Evolutionary conservation across 768 basidiomycete species (phyloP).

Genomic region (Suillus lakei): DNA sequence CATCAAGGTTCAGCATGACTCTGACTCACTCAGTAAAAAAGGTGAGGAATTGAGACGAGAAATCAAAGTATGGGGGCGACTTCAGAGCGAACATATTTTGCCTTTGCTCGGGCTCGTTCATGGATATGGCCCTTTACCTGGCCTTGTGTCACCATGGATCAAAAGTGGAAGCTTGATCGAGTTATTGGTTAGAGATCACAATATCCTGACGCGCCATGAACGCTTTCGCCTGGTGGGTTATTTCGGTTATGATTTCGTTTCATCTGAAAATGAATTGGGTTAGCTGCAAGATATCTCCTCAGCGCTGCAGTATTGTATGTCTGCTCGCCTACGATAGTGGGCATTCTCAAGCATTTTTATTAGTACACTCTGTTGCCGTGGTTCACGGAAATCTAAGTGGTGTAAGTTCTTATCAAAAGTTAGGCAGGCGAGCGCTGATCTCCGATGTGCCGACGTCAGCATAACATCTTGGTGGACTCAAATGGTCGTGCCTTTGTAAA

Average conservation of each 20-base stretch:
- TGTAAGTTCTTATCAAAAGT: background rate
- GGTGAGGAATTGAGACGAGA: conserved; percentile 37
- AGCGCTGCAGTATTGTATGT: conserved; percentile 44
- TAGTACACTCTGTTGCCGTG: conserved; percentile 12
- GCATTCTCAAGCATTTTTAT: background rate
- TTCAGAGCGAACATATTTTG: conserved; percentile 44
- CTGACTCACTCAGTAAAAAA: background rate
- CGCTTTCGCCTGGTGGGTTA: conserved; percentile 40
- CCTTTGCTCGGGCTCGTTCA: conserved; percentile 39
- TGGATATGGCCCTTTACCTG: conserved; percentile 38
- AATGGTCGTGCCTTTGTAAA: conserved; percentile 13
- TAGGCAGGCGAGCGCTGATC: background rate
- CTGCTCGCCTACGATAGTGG: background rate
- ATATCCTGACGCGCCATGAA: conserved; percentile 40
- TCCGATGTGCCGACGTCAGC: background rate
- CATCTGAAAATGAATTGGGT: background rate
- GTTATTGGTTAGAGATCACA: conserved; percentile 41
- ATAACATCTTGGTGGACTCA: conserved; percentile 12
- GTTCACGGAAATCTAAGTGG: conserved; percentile 14
- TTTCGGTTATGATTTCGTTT: background rate
- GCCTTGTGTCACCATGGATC: conserved; percentile 49
- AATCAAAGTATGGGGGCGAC: conserved; percentile 42
- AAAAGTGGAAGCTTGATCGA: conserved; percentile 43
- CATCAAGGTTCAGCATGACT: background rate
- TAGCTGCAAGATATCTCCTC: conserved; percentile 46